Evolutionary conservation across 192 early-diverging fungal genomes (phyloP).

Genomic region (Backusella westeae): DNA sequence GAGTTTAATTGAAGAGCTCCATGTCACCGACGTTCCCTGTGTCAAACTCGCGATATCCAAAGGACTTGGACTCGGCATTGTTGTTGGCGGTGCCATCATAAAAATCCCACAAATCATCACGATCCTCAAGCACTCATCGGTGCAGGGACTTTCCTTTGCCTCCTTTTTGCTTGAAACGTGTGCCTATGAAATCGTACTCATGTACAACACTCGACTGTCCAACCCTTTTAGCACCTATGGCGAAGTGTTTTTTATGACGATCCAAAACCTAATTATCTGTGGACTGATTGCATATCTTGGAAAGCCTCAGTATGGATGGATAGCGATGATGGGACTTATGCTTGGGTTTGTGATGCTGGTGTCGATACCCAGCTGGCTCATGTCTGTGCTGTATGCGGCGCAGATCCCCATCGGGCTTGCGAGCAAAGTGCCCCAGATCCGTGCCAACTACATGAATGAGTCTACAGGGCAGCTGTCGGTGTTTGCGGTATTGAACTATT

Average conservation of each 20-base stretch:
- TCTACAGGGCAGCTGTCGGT: slow-evolving; percentile 90
- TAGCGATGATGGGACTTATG: slow-evolving; percentile 31
- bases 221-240: slow-evolving; percentile 92
- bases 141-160: slow-evolving; percentile 76
- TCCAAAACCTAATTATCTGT: slow-evolving; percentile 82
- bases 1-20: slow-evolving; percentile 69
- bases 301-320: slow-evolving; percentile 35
- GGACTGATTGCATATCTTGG: slow-evolving; percentile 61
- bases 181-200: slow-evolving; percentile 74
- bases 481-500: slow-evolving; percentile 88
- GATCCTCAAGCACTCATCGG: slow-evolving; percentile 67
- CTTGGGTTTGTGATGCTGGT: slow-evolving; percentile 24
- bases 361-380: background rate
- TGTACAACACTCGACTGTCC: slow-evolving; percentile 80
- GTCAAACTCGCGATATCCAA: slow-evolving; percentile 85
- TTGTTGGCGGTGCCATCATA: slow-evolving; percentile 82
- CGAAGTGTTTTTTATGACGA: slow-evolving; percentile 78
- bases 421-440: slow-evolving; percentile 89
- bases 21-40: slow-evolving; percentile 65
- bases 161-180: slow-evolving; percentile 84
- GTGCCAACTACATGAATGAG: slow-evolving; percentile 74
- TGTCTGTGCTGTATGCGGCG: slow-evolving; percentile 8
- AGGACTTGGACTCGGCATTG: slow-evolving; percentile 90
- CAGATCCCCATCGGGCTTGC: slow-evolving; percentile 79
- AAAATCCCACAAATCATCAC: slow-evolving; percentile 98